Evolutionary conservation across 176 grass and related monocot genomes (phyloP), one percentile per base, ranked within the genome.

Genomic region (Elymus sibiricus): DNA sequence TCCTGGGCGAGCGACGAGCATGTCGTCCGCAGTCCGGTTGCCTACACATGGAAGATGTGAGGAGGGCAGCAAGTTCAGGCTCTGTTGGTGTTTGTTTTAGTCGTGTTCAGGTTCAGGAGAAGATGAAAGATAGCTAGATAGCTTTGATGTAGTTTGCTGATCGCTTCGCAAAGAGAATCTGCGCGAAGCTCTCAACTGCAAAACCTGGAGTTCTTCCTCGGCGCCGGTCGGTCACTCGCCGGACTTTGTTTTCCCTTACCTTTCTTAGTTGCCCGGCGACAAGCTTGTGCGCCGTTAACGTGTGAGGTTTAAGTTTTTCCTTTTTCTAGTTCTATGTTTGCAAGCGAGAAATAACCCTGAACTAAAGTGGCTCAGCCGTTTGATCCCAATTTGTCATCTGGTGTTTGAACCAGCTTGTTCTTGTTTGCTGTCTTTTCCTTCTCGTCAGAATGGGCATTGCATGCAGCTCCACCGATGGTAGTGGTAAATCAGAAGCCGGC

Each of bases 21-120:
- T 58, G 68, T 89, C 24, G 94, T 94, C 70, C 88, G 76, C 25
- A 96, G 92, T 32, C 90, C 94, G 0, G 79, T 96, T 34, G 94
- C 86, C 0, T 96, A 95, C 86, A 79, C 90, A 72, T 98, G 97
- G 97, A 95, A 93, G 69, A 87, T 97, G 82, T 87, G 85, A 90
- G 67, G 81, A 69, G 49, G 49, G 49, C n/a, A 59, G 25, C 49
- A 74, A n/a, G 46, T 32, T 37, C 27, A 29, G 27, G 12, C 82
- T 64, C 6, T 64, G 42, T 3, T 55, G 17, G 62, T 81, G 46
- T 68, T 76, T 81, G 46, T 62, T 76, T 76, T 22, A 79, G 42
- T 79, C 19, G 39, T 88, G 67, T 11, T 78, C 49, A 15, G 31
- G 67, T 24, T 78, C 49, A 15, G 31, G 73, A 58, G 70, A 26